Evolutionary conservation across 257 asterid species (phyloP).

Genomic region (Solanum rostratum): DNA sequence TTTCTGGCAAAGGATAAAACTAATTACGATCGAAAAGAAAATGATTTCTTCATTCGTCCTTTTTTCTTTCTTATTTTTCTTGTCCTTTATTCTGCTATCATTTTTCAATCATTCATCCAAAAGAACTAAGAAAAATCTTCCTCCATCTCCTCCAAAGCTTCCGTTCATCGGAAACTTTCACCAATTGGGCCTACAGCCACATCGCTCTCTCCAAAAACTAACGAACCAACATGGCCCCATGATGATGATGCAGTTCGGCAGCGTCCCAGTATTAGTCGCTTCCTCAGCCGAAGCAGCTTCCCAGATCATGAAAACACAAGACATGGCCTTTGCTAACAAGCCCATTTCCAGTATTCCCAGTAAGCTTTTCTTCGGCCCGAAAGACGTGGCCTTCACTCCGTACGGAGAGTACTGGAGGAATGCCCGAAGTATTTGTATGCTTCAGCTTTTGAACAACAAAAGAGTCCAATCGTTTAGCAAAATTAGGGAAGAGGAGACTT

Average conservation of each 20-base stretch:
- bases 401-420: conserved; percentile 32
- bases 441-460: conserved; percentile 6
- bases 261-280: conserved; percentile 23
- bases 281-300: conserved; percentile 41
- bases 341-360: neutral
- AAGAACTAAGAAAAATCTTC: neutral
- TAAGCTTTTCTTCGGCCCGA: neutral
- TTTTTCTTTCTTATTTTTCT: neutral
- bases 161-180: conserved; percentile 57
- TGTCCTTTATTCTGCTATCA: neutral
- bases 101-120: neutral
- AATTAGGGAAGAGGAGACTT: conserved; percentile 9
- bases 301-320: conserved; percentile 35
- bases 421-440: conserved; percentile 4
- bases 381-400: conserved; percentile 2
- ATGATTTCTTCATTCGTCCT: neutral
- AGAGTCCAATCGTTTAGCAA: neutral
- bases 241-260: conserved; percentile 44
- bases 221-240: conserved; percentile 30
- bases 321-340: neutral
- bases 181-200: conserved; percentile 25
- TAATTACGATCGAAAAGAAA: neutral
- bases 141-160: conserved; percentile 41
- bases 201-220: conserved; percentile 29
- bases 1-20: neutral